A percentile compares a stretch with the other conserved stretches of the same genome.
Conservation (phyloP, 2,329 filamentous ascomycete species). For the Pseudogymnoascus sp. region DNA sequence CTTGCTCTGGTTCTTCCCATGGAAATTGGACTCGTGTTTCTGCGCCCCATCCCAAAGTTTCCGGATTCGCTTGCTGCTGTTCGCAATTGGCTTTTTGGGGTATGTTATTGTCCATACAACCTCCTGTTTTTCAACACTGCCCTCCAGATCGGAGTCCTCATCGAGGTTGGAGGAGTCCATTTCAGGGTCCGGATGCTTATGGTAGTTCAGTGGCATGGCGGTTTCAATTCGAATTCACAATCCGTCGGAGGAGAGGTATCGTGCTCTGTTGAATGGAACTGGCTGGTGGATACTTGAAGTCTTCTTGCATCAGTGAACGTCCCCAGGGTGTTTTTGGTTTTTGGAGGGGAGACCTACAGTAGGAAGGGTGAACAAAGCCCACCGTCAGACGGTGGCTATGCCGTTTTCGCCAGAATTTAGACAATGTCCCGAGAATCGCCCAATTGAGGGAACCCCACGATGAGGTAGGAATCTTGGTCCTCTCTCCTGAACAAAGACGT, state of each 20-base stretch:
- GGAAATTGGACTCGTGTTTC: neutral
- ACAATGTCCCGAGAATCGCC: neutral
- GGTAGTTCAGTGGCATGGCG: neutral
- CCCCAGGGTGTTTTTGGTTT: neutral
- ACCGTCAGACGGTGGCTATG: neutral
- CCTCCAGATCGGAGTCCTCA: neutral
- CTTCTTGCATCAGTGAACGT: neutral
- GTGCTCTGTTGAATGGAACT: neutral
- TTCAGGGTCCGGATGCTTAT: neutral
- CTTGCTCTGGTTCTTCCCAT: neutral
- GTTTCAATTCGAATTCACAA: neutral
- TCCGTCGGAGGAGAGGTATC: neutral
- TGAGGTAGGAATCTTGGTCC: neutral
- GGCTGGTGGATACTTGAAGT: neutral
- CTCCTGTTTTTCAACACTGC: neutral
- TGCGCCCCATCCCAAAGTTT: neutral
- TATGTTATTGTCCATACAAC: neutral
- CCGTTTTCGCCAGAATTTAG: neutral
- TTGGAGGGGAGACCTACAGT: neutral
- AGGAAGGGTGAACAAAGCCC: neutral
- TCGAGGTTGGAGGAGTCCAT: neutral
- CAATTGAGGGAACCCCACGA: neutral
- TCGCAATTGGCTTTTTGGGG: neutral
- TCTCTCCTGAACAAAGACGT: neutral
- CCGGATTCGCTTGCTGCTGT: neutral